Conservation (phyloP, 2,329 filamentous ascomycete species). For the Botrytis medusae region DNA sequence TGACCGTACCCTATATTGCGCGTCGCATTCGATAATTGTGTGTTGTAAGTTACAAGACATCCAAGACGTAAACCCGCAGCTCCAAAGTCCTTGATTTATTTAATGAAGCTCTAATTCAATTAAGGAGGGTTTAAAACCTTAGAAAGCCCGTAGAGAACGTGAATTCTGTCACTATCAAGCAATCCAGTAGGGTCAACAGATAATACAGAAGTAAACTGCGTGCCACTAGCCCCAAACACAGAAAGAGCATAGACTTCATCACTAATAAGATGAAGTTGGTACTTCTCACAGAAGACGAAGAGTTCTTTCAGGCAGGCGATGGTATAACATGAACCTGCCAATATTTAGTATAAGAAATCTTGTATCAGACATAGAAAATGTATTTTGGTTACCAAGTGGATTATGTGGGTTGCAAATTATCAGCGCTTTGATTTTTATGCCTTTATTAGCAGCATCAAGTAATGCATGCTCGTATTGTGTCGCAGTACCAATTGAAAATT, state of each 20-base stretch:
- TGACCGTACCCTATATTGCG: not conserved
- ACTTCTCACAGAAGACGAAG: slow-evolving; percentile 45
- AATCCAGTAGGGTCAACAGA: slow-evolving; percentile 46
- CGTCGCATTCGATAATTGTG: not conserved
- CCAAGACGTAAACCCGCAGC: not conserved
- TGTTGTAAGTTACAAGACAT: not conserved
- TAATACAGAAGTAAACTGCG: slow-evolving; percentile 49
- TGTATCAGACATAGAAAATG: slow-evolving; percentile 45
- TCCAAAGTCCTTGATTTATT: not conserved
- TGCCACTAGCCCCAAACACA: slow-evolving; percentile 42
- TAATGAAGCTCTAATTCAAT: not conserved
- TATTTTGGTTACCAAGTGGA: slow-evolving; percentile 34
- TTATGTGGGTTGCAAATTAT: not conserved
- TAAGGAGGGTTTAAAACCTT: slow-evolving; percentile 24
- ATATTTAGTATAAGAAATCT: too few relatives aligned
- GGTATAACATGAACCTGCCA: slow-evolving; percentile 29
- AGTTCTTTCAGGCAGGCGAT: slow-evolving; percentile 33
- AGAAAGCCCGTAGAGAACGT: slow-evolving; percentile 42
- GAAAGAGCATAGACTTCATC: slow-evolving; percentile 53
- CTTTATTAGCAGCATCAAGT: not conserved
- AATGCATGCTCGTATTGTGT: not conserved
- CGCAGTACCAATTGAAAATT: not conserved
- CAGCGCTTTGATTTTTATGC: not conserved
- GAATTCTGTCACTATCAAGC: slow-evolving; percentile 48
- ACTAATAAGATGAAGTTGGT: slow-evolving; percentile 48